These are phyloP conservation scores for Backusella liffmaniae DNA, from an alignment of 192 early-diverging fungal genomes.

Conservation along the genomic window DNA sequence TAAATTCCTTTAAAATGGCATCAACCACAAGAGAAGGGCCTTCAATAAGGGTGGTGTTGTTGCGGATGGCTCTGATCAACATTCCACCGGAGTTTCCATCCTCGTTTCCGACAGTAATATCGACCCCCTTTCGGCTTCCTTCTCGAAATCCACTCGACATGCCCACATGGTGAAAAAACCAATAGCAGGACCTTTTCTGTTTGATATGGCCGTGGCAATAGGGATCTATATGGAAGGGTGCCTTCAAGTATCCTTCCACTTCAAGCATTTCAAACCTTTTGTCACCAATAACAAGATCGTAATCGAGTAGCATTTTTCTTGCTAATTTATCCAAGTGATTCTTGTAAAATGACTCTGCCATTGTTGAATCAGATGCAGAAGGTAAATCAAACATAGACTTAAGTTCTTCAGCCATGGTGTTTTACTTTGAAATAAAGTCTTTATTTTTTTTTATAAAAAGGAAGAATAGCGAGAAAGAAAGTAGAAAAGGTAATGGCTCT, in stretches of 20 bases:
- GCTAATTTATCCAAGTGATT: conserved; percentile 4
- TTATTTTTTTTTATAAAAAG: background rate
- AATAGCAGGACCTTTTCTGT: conserved; percentile 15
- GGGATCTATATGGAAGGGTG: conserved; percentile 24
- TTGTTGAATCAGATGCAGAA: background rate
- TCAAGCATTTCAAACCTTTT: conserved; percentile 24
- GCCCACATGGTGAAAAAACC: conserved; percentile 34
- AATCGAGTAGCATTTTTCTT: conserved; percentile 12
- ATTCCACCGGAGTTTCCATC: conserved; percentile 25
- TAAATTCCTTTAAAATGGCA: conserved; percentile 6
- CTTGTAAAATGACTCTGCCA: conserved; percentile 13
- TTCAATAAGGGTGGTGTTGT: conserved; percentile 10
- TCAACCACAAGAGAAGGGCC: conserved; percentile 29
- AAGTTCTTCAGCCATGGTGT: background rate
- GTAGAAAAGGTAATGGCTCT: background rate
- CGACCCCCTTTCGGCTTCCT: conserved; percentile 34
- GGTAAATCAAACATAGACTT: background rate
- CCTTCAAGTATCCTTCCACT: conserved; percentile 31
- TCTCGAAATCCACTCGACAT: conserved; percentile 25
- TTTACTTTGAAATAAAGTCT: background rate
- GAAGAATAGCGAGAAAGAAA: background rate
- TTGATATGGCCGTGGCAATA: conserved; percentile 22
- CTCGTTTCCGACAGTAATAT: conserved; percentile 23
- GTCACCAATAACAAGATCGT: conserved; percentile 14
- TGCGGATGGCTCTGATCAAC: conserved; percentile 23